Evolutionary conservation across 2,329 filamentous ascomycete genomes (phyloP), one percentile per base, ranked within the genome.

Genomic region (Fusarium sp.): DNA sequence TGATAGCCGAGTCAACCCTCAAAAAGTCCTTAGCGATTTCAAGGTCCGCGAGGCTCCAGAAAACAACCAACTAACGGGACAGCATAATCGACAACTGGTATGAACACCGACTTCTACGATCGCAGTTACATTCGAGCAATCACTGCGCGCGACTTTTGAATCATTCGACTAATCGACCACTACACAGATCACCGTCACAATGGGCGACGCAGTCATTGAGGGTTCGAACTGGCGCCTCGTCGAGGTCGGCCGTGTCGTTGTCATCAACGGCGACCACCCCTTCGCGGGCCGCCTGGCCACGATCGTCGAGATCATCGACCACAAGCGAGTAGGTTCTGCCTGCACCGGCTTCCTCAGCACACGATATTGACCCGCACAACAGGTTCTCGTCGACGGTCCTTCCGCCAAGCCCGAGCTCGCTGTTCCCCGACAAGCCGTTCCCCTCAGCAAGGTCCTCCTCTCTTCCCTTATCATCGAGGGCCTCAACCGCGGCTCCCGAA

Each of bases 261-360:
- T 97, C 86, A 92, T 98, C 89, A 93, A 94, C 87, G 87, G 86
- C 82, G 88, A 90, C 84, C 93, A 95, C 84, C 92, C 92, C 81
- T 94, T 88, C 89, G 88, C 89, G 80, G 95, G 95, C 89, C 94
- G 94, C 86, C 91, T 98, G 82, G 97, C 95, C 83, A 89, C 92
- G 82, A 96, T 99, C 84, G 95, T 98, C 87, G 96, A 99, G 92
- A 98, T 99, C 87, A 97, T 99, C 89, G 97, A 99, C 89, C 96
- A 99, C 93, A 98, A 98, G 92, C 95, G 97, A 89, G 97, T 99
- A 97, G 85, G 97, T 95, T 84, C 60, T 67, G 58, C 58, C 58
- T 61, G 67, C 63, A 60, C 62, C 61, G 59, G 58, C 63, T 69
- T 65, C 40, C 56, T 43, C 52, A 57, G 62, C 54, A 57, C 40